Evolutionary conservation across 306 rosid genomes (phyloP), one percentile per base, ranked within the genome.

Genomic region (Casuarina glauca): DNA sequence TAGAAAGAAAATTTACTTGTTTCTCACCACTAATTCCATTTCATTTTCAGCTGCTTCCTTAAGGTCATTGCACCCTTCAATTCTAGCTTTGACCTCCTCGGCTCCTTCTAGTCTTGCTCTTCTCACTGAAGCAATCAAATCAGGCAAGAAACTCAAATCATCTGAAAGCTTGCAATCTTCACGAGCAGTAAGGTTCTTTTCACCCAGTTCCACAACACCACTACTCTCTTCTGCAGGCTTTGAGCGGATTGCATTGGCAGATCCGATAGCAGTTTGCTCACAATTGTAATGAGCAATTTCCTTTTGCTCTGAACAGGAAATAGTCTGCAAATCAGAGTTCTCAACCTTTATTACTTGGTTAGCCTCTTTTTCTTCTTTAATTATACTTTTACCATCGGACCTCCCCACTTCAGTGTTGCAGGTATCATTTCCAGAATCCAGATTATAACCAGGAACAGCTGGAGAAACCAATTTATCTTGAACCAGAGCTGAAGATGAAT

Each of bases 51-150:
- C 74, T 53, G 86, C 87, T 81, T 85, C 97, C 78, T 86, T 80
- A 79, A 76, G 26, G 36, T 82, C 46, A 35, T 83, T 45, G 16
- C 69, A 82, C 82, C 80, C 91, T 74, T 80, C 82, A 75, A 81
- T 78, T 75, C 70, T 70, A 46, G 87, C 77, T 84, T 81, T 91
- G 78, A 89, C 89, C 75, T 82, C 94, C 58, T 85, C 90, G n/a
- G 76, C 86, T 57, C 42, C 90, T 85, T 91, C 93, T 72, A 93
- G 74, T 72, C 93, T 96, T 39, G 89, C 97, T 81, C 82, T 85
- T 83, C 90, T 90, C 5, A 90, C 94, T 62, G 94, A 86, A 80
- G 97, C 98, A 78, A 96, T 91, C 87, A 96, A 86, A 77, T 90
- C 92, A 49, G 98, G 98, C 78, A 93, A 78, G 78, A 93, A 86